phyloP scores from a whole-genome alignment of 495 filamentous ascomycete species.

The Daldinia concentrica region DNA sequence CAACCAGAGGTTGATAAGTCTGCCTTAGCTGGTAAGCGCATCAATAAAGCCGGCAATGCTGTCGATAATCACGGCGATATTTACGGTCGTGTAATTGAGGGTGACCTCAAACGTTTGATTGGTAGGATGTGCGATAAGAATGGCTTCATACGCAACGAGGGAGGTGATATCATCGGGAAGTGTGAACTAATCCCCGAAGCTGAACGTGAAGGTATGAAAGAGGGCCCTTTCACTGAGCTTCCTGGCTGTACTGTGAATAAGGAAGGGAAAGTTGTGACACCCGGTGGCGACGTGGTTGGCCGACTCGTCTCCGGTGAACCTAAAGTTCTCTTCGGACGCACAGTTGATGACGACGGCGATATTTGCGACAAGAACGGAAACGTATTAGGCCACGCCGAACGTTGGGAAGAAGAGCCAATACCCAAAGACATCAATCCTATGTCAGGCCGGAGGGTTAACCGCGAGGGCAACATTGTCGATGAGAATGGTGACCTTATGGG shows the following conservation, averaged over 20 bases:
- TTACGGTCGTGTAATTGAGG: slow-evolving; percentile 78
- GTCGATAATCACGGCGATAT: slow-evolving; percentile 79
- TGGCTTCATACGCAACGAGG: slow-evolving; percentile 83
- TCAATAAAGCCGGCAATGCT: slow-evolving; percentile 87
- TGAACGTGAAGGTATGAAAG: slow-evolving; percentile 70
- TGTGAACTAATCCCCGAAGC: slow-evolving; percentile 82
- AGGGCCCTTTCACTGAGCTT: slow-evolving; percentile 83
- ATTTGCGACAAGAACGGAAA: slow-evolving; percentile 85
- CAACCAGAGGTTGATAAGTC: slow-evolving; percentile 71
- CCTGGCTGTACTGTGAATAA: slow-evolving; percentile 76
- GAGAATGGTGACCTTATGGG: slow-evolving; percentile 83
- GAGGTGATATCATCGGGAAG: slow-evolving; percentile 78
- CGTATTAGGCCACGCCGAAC: slow-evolving; percentile 79
- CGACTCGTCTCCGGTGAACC: slow-evolving; percentile 77
- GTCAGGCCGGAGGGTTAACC: slow-evolving; percentile 80
- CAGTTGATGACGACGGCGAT: slow-evolving; percentile 85
- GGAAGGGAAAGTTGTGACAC: slow-evolving; percentile 74
- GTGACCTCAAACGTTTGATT: slow-evolving; percentile 72
- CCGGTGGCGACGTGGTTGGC: slow-evolving; percentile 73
- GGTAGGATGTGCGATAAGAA: slow-evolving; percentile 84
- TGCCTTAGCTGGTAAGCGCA: slow-evolving; percentile 78
- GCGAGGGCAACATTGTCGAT: slow-evolving; percentile 83
- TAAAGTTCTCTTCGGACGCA: slow-evolving; percentile 74
- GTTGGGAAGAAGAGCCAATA: slow-evolving; percentile 82
- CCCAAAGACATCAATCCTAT: slow-evolving; percentile 67